A percentile compares a stretch with the other conserved stretches of the same genome.
These are phyloP conservation scores for Dipteronia sinensis DNA, from an alignment of 345 rosid genomes.

Conservation along the genomic window DNA sequence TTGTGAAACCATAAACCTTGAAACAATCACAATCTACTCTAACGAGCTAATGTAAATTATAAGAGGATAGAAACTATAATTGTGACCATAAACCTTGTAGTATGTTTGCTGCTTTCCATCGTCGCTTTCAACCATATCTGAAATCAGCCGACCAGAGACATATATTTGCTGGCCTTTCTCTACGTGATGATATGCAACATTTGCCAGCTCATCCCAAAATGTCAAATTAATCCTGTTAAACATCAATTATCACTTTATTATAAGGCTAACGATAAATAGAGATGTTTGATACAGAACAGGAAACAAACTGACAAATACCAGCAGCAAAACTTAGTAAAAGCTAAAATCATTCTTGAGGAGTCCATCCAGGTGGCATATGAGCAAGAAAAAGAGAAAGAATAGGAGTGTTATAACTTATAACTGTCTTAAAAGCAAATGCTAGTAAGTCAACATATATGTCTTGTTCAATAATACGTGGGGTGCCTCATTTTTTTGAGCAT, in stretches of 20 bases:
- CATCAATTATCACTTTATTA: slow-evolving; percentile 1
- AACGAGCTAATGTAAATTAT: background rate
- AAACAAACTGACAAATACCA: slow-evolving; percentile 8
- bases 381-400: background rate
- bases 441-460: background rate
- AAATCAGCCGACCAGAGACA: slow-evolving; percentile 59
- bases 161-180: slow-evolving; percentile 62
- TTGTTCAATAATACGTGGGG: background rate
- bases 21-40: background rate
- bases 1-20: slow-evolving; percentile 2
- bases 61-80: background rate
- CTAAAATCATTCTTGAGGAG: background rate
- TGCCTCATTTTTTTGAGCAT: background rate
- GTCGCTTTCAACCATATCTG: slow-evolving; percentile 52
- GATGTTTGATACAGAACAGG: background rate
- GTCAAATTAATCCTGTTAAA: slow-evolving; percentile 57
- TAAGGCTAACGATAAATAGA: background rate
- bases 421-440: background rate
- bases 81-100: slow-evolving; percentile 47
- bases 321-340: background rate
- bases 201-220: slow-evolving; percentile 69
- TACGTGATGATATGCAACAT: slow-evolving; percentile 51
- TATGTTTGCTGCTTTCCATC: slow-evolving; percentile 59
- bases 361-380: background rate
- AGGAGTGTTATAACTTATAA: background rate